Conservation (phyloP, 2,329 filamentous ascomycete genomes). For the Paracorniculantispora psalliotae region DNA sequence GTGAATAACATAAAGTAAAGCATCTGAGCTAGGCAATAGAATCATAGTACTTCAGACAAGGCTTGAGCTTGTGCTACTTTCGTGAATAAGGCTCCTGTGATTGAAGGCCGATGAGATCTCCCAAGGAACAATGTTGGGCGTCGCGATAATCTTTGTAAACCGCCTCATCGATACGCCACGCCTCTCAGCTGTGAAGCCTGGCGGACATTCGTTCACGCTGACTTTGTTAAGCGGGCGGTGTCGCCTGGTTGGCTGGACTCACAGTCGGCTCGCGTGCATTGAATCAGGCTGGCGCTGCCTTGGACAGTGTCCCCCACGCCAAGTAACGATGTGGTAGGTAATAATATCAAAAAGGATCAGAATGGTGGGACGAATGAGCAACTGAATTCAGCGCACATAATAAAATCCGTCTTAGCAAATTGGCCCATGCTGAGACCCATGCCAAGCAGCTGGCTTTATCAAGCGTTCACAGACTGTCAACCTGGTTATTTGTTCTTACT, state of each 20-base stretch:
- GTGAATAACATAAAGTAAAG: background rate
- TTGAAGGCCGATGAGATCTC: background rate
- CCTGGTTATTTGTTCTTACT: background rate
- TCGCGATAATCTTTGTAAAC: background rate
- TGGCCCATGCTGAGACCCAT: background rate
- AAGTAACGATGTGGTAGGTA: background rate
- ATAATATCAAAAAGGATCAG: background rate
- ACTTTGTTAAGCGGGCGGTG: background rate
- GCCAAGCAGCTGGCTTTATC: background rate
- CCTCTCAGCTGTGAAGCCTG: background rate
- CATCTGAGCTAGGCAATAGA: too few relatives aligned
- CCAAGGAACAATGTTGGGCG: background rate
- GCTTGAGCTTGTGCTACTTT: background rate
- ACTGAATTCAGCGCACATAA: background rate
- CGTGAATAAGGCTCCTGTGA: background rate
- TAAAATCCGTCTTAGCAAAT: background rate
- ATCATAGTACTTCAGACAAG: background rate
- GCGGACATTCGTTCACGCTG: background rate
- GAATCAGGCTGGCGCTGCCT: background rate
- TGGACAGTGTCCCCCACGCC: background rate
- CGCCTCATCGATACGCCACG: background rate
- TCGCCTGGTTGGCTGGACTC: background rate
- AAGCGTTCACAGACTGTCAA: background rate
- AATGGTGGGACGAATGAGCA: background rate
- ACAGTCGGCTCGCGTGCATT: background rate